Conservation (phyloP, 2,329 filamentous ascomycete genomes). For the Coleophoma crateriformis region DNA sequence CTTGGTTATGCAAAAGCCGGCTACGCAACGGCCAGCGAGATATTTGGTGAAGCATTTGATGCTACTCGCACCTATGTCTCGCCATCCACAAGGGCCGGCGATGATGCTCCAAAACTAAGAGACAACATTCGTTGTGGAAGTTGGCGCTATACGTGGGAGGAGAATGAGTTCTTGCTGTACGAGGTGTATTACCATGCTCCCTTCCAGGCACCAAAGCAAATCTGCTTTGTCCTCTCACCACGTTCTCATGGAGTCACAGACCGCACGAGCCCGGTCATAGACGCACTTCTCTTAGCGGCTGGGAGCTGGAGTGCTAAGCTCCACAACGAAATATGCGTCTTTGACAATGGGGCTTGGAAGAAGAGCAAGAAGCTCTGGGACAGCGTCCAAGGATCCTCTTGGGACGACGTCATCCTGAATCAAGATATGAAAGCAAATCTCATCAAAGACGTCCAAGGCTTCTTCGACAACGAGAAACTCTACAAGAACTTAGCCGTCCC, state of each 20-base stretch:
- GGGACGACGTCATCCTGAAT: constrained; percentile 63
- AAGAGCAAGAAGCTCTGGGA: constrained; percentile 56
- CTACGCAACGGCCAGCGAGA: constrained; percentile 3
- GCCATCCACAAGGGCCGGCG: too few species aligned
- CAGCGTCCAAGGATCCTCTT: constrained; percentile 45
- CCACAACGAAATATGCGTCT: constrained; percentile 64
- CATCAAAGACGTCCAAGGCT: constrained; percentile 56
- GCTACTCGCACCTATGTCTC: constrained; percentile 1
- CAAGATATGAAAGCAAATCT: constrained; percentile 58
- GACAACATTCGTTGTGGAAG: constrained; percentile 12
- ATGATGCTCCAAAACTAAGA: background rate
- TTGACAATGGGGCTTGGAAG: constrained; percentile 54
- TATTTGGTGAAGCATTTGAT: constrained; percentile 5
- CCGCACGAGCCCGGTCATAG: constrained; percentile 17
- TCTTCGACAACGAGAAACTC: constrained; percentile 53
- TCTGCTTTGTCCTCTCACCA: constrained; percentile 8
- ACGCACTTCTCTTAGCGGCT: constrained; percentile 49
- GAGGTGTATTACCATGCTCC: constrained; percentile 7
- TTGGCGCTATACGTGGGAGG: constrained; percentile 11
- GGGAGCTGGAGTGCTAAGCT: constrained; percentile 49
- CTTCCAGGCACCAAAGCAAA: background rate
- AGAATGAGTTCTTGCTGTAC: constrained; percentile 12
- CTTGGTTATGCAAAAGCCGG: constrained; percentile 14
- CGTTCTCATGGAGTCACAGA: background rate
- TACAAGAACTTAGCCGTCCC: constrained; percentile 57